Base-by-base conservation (phyloP, 1,284 basidiomycete genomes). In the Trametes pubescens region DNA sequence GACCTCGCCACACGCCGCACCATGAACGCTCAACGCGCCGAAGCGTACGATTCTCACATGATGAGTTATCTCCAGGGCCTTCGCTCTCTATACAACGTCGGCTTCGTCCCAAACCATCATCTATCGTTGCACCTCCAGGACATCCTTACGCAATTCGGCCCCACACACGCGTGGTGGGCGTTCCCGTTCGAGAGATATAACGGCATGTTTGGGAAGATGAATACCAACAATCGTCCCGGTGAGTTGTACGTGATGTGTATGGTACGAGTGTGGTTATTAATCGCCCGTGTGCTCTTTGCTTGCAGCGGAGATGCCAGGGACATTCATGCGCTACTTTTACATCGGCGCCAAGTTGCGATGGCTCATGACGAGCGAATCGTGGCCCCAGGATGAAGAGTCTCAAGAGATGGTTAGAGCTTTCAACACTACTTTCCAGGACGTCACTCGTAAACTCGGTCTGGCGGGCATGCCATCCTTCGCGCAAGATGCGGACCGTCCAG, bases 51-150 rank as follows among this genome's bases (percentile, higher is more conserved):
- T 16, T 8, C 3, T n/a, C 40, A 43, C 16, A 43, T 43, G 40
- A 2, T n/a, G 16, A 16, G 18, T 13, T 43, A 43, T n/a, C 40
- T 43, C 14, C 73, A 32, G 76, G 78, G 59, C 44, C 53, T 2
- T 34, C 47, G 16, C 80, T 80, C 57, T 64, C 65, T 81, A 0
- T 81, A 74, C 4, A 69, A 65, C 66, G 72, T 9, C 46, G 52
- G 0, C n/a, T 67, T 81, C 34, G 67, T 67, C 4, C 76, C 79
- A 9, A 76, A 80, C 57, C 79, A 81, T 24, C 80, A 82, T 63
- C 62, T 78, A 9, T 60, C 76, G 13, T 62, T 80, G 7, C 79
- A 80, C 61, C 72, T 76, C 55, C 66, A 68, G 0, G 55, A 64
- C n/a, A 0, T 65, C 71, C 26, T 57, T 80, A 2, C 37, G 57